phyloP scores from a whole-genome alignment of 352 stramenopile genomes.

The Aphanomyces stellatus region DNA sequence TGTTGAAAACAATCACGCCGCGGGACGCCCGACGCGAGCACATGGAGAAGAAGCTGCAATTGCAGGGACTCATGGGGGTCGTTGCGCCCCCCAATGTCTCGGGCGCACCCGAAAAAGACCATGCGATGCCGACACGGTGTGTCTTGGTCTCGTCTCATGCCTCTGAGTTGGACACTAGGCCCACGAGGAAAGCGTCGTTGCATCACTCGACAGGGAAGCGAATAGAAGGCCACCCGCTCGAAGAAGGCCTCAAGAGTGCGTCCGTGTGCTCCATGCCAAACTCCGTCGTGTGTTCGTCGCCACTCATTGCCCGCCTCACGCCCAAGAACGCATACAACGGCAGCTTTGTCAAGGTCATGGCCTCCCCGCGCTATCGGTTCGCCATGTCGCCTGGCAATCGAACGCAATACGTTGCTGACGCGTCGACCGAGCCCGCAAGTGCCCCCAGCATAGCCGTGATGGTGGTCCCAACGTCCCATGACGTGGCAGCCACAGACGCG shows the following conservation, averaged over 20 bases:
- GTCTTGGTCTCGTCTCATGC: too few relatives aligned
- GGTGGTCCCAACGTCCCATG: neutral
- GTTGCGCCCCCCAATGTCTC: neutral
- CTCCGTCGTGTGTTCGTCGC: neutral
- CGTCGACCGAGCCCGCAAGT: neutral
- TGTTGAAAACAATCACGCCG: slow-evolving; percentile 1
- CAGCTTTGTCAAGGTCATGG: neutral
- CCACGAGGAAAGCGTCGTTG: neutral
- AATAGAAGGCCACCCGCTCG: neutral
- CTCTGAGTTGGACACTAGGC: too few relatives aligned
- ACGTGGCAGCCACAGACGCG: neutral
- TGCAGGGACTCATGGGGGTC: slow-evolving; percentile 12
- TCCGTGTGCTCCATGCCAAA: neutral
- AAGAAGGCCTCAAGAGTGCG: neutral
- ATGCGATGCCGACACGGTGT: neutral
- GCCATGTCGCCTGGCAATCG: neutral
- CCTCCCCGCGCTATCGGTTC: neutral
- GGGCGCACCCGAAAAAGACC: neutral
- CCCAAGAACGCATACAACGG: slow-evolving; percentile 17
- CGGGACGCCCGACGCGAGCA: slow-evolving; percentile 4
- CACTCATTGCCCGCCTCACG: slow-evolving; percentile 7
- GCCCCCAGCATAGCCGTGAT: too few relatives aligned
- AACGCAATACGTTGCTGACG: neutral
- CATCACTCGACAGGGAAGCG: neutral
- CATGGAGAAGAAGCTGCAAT: neutral